Conservation (phyloP, 2,329 filamentous ascomycete species). For the Microsporum ferrugineum region DNA sequence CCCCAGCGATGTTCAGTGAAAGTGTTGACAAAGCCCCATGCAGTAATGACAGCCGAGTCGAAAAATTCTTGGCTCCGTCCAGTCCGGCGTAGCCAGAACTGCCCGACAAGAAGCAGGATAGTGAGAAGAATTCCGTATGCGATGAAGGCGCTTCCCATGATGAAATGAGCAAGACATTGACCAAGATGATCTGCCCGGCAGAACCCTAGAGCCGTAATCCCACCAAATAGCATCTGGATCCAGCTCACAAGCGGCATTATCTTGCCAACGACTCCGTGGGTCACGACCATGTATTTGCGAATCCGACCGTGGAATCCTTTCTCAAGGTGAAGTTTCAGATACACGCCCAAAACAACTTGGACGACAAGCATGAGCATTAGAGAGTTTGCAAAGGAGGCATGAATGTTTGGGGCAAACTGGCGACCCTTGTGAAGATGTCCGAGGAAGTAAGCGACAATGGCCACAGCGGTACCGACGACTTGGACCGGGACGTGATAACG, state of each 20-base stretch:
- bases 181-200: conserved; percentile 84
- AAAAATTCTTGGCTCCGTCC: conserved; percentile 94
- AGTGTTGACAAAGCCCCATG: conserved; percentile 95
- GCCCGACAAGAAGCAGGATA: conserved; percentile 75
- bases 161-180: conserved; percentile 92
- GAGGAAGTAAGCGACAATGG: conserved; percentile 76
- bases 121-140: conserved; percentile 82
- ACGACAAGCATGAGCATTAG: conserved; percentile 67
- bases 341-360: conserved; percentile 72
- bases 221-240: conserved; percentile 92
- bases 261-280: conserved; percentile 76
- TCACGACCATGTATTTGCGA: conserved; percentile 56
- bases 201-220: conserved; percentile 83
- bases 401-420: conserved; percentile 70
- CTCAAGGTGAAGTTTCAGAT: conserved; percentile 80
- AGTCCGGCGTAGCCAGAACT: conserved; percentile 69
- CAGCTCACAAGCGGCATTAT: conserved; percentile 74
- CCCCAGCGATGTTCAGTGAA: conserved; percentile 98
- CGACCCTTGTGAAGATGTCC: conserved; percentile 84
- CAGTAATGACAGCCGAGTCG: conserved; percentile 78
- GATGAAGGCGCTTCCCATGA: conserved; percentile 96
- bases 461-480: conserved; percentile 59
- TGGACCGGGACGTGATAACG: conserved; percentile 93
- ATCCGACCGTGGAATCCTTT: conserved; percentile 71
- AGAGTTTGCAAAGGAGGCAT: conserved; percentile 66